A percentile compares a stretch with the other conserved stretches of the same genome.
Conservation (phyloP, 768 basidiomycete genomes). For the Mrakia blollopis region DNA sequence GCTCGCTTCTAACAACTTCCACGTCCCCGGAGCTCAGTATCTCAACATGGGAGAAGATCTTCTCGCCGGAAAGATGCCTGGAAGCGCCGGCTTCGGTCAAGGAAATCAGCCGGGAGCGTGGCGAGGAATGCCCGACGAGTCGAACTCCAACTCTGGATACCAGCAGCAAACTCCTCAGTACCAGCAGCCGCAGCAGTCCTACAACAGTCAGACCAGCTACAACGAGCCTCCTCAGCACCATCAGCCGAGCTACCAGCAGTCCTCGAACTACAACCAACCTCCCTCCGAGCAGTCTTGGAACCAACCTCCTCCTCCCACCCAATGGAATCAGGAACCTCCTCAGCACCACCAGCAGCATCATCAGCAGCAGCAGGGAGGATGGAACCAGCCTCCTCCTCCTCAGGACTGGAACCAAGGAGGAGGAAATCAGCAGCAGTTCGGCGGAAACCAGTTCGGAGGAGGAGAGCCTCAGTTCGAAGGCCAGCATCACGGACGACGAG, state of each 20-base stretch:
- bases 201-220: neutral
- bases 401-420: conserved; percentile 1
- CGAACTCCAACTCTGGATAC: neutral
- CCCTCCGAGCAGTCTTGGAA: neutral
- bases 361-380: neutral
- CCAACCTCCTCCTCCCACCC: neutral
- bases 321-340: neutral
- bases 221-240: conserved; percentile 3
- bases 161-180: conserved; percentile 2
- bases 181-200: conserved; percentile 11
- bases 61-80: conserved; percentile 29
- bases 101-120: conserved; percentile 13
- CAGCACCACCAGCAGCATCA: conserved; percentile 2
- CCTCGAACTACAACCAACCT: neutral
- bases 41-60: conserved; percentile 32
- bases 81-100: conserved; percentile 23
- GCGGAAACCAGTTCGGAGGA: too few relatives aligned
- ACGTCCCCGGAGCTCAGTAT: conserved; percentile 31
- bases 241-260: neutral
- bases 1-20: conserved; percentile 25
- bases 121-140: conserved; percentile 7
- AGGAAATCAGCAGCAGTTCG: neutral
- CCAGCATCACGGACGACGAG: neutral
- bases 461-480: neutral
- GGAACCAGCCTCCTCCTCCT: neutral